Conservation (phyloP, 2,329 filamentous ascomycete genomes). For the Fusarium robinianum region DNA sequence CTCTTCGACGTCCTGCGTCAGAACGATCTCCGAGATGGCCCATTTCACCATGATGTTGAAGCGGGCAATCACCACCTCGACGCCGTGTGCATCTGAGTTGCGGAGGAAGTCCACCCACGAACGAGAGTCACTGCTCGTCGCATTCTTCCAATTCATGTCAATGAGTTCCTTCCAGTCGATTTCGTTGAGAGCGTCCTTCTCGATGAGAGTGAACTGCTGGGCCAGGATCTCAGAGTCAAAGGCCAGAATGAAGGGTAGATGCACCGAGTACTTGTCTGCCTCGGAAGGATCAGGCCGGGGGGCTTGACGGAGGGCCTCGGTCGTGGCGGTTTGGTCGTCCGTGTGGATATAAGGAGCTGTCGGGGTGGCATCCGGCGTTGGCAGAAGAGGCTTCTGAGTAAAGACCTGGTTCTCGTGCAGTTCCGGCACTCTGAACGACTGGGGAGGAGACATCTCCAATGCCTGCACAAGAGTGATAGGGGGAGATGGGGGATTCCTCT, state of each 20-base stretch:
- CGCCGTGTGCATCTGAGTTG: conserved; percentile 71
- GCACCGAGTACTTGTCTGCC: conserved; percentile 53
- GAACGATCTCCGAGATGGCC: conserved; percentile 77
- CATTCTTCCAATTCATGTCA: conserved; percentile 80
- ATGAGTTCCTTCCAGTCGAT: conserved; percentile 89
- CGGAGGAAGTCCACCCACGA: conserved; percentile 85
- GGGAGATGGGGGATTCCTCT: conserved; percentile 38
- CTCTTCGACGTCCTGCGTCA: conserved; percentile 73
- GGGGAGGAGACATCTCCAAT: conserved; percentile 35
- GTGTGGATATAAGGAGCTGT: conserved; percentile 45
- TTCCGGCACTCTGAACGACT: conserved; percentile 30
- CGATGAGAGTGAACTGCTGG: conserved; percentile 82
- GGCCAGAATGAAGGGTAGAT: conserved; percentile 79
- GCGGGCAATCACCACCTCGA: conserved; percentile 82
- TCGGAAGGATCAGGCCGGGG: conserved; percentile 39
- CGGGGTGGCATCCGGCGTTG: conserved; percentile 56
- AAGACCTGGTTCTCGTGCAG: conserved; percentile 35
- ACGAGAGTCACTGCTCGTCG: conserved; percentile 64
- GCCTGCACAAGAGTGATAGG: conserved; percentile 37
- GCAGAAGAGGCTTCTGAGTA: conserved; percentile 35
- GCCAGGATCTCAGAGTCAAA: conserved; percentile 80
- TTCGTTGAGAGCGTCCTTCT: conserved; percentile 83
- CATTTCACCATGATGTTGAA: conserved; percentile 91
- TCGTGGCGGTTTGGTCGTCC: conserved; percentile 37
- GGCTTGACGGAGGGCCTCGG: conserved; percentile 45